Evolutionary conservation across 805 yeast genomes (phyloP).

Genomic region (Saccharomycopsis capsularis): DNA sequence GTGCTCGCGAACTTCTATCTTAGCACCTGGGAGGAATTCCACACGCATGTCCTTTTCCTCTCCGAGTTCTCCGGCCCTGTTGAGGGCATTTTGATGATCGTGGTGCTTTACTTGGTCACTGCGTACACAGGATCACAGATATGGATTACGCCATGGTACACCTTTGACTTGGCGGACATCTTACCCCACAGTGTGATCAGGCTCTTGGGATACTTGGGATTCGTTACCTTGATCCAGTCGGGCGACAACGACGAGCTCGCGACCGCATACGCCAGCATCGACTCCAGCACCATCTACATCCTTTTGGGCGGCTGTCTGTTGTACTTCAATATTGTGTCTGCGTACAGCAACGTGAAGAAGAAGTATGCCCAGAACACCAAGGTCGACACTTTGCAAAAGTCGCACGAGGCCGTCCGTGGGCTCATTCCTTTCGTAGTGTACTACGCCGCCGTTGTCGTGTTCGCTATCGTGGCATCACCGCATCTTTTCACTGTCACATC

Average conservation of each 20-base stretch:
- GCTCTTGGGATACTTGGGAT: neutral
- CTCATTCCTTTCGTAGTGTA: slow-evolving; percentile 62
- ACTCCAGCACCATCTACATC: slow-evolving; percentile 38
- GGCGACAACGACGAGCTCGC: slow-evolving; percentile 1
- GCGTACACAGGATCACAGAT: slow-evolving; percentile 62
- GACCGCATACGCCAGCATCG: slow-evolving; percentile 28
- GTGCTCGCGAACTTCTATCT: slow-evolving; percentile 75
- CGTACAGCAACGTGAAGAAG: slow-evolving; percentile 50
- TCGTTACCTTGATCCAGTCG: slow-evolving; percentile 12
- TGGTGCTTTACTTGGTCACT: slow-evolving; percentile 48
- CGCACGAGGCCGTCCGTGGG: slow-evolving; percentile 40
- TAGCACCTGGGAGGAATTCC: slow-evolving; percentile 94
- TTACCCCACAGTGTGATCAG: slow-evolving; percentile 6
- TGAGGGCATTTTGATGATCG: slow-evolving; percentile 74
- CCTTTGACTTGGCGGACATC: slow-evolving; percentile 1
- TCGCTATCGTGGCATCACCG: slow-evolving; percentile 45
- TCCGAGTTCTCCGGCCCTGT: slow-evolving; percentile 89
- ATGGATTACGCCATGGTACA: slow-evolving; percentile 37
- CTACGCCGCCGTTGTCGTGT: slow-evolving; percentile 40
- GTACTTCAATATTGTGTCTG: slow-evolving; percentile 61
- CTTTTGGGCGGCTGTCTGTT: slow-evolving; percentile 47
- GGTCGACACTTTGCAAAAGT: slow-evolving; percentile 22
- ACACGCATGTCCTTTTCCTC: slow-evolving; percentile 74
- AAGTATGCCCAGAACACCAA: slow-evolving; percentile 35
- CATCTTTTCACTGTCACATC: slow-evolving; percentile 29